Percentiles rank a stretch among this genome's conserved stretches.
These are phyloP conservation scores for Biancaea sappan DNA, from an alignment of 306 rosid genomes.

Conservation along the genomic window DNA sequence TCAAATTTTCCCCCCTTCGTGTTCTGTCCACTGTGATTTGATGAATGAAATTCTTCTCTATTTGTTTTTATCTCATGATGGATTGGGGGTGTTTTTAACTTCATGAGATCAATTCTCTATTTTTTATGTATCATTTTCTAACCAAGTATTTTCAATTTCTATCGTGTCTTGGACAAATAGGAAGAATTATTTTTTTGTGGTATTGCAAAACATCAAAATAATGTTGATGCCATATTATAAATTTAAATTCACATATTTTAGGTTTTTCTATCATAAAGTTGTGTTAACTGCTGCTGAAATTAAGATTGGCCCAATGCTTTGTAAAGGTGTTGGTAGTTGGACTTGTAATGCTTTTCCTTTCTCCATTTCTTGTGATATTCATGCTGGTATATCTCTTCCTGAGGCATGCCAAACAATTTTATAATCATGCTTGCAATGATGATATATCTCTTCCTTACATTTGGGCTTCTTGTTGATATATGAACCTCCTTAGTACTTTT, in stretches of 20 bases:
- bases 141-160: not conserved
- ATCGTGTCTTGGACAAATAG: not conserved
- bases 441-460: too few species aligned
- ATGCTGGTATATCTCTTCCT: constrained; percentile 92
- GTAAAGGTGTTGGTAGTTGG: constrained; percentile 56
- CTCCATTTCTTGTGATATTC: constrained; percentile 96
- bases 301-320: not conserved
- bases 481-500: constrained; percentile 39
- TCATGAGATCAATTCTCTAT: too few species aligned
- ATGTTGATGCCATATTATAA: not conserved
- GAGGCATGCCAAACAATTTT: constrained; percentile 92
- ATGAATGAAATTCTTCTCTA: too few species aligned
- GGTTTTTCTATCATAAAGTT: not conserved
- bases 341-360: constrained; percentile 79
- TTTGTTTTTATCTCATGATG: too few species aligned
- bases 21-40: too few species aligned
- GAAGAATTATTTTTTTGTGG: not conserved
- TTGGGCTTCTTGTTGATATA: constrained; percentile 29
- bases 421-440: too few species aligned
- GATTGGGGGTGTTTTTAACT: too few species aligned
- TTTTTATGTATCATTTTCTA: not conserved
- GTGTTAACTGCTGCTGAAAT: not conserved
- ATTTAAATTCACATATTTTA: not conserved
- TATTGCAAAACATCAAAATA: not conserved
- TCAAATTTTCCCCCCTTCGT: too few species aligned